These are phyloP conservation scores for Neofusicoccum ribis DNA, from an alignment of 2,329 filamentous ascomycete species.

Conservation along the genomic window DNA sequence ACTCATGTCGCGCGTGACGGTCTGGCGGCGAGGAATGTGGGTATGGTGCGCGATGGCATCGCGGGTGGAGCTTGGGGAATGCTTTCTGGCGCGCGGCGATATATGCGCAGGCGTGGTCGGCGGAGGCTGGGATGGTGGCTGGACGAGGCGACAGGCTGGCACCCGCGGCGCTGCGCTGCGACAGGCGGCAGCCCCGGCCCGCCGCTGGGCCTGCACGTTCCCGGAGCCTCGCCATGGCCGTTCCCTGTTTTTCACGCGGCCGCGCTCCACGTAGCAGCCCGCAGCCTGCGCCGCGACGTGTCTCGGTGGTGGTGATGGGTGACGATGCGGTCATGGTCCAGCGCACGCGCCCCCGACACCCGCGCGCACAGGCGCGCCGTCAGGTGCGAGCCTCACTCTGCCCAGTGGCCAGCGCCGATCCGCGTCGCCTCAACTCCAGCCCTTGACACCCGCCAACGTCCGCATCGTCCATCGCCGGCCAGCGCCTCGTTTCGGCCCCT, in stretches of 20 bases:
- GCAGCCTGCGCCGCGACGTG: conserved; percentile 1
- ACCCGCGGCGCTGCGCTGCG: neutral
- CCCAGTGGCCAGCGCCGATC: too few relatives aligned
- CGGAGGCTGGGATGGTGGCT: conserved; percentile 20
- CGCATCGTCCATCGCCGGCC: too few relatives aligned
- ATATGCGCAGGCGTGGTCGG: conserved; percentile 3
- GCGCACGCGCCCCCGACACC: neutral
- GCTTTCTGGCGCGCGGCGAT: neutral
- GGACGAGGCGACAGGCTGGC: neutral
- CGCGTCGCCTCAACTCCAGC: neutral
- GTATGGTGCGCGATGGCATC: neutral
- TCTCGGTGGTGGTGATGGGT: conserved; percentile 5
- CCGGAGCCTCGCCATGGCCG: conserved; percentile 2
- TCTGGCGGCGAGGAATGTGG: neutral
- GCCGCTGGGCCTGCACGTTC: neutral
- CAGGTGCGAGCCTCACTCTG: neutral
- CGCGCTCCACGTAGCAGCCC: conserved; percentile 4
- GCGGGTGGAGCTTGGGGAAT: neutral
- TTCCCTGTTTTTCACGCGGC: conserved; percentile 16
- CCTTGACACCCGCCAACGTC: neutral
- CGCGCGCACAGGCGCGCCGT: neutral
- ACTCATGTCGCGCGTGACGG: conserved; percentile 14
- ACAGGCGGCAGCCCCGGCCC: conserved; percentile 10
- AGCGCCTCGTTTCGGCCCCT: too few relatives aligned
- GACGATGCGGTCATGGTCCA: neutral